Evolutionary conservation across 164 flowering plant species (phyloP).

Genomic region (Paratinospora sagittata): DNA sequence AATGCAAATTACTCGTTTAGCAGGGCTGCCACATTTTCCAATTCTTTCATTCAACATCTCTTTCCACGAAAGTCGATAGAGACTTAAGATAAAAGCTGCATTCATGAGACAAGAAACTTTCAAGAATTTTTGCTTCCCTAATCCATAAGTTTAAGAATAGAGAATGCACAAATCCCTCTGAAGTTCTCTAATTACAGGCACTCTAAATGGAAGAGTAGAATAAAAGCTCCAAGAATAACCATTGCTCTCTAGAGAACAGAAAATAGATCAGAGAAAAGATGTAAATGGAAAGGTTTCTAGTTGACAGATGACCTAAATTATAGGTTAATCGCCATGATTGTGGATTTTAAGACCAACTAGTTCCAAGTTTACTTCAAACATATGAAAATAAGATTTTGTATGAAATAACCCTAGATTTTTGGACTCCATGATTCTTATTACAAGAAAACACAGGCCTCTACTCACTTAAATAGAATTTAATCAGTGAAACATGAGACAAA

Average conservation of each 20-base stretch:
- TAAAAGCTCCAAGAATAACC: not conserved
- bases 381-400: not conserved
- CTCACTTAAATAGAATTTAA: not conserved
- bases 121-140: constrained; percentile 54
- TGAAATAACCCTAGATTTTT: not conserved
- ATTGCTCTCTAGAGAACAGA: not conserved
- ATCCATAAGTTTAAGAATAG: constrained; percentile 26
- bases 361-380: not conserved
- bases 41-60: constrained; percentile 77
- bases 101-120: constrained; percentile 73
- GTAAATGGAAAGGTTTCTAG: not conserved
- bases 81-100: constrained; percentile 77
- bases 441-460: not conserved
- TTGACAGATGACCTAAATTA: not conserved
- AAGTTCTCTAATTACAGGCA: constrained; percentile 1
- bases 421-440: not conserved
- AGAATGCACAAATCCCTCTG: constrained; percentile 10
- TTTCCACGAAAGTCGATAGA: constrained; percentile 72
- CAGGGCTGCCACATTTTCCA: constrained; percentile 84
- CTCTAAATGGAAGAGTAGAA: not conserved
- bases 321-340: not conserved
- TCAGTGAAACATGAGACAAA: not conserved
- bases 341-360: not conserved
- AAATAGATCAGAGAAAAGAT: not conserved
- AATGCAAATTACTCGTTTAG: constrained; percentile 91